These are phyloP conservation scores for Nigrospora oryzae DNA, from an alignment of 2,329 filamentous ascomycete genomes.

Conservation along the genomic window DNA sequence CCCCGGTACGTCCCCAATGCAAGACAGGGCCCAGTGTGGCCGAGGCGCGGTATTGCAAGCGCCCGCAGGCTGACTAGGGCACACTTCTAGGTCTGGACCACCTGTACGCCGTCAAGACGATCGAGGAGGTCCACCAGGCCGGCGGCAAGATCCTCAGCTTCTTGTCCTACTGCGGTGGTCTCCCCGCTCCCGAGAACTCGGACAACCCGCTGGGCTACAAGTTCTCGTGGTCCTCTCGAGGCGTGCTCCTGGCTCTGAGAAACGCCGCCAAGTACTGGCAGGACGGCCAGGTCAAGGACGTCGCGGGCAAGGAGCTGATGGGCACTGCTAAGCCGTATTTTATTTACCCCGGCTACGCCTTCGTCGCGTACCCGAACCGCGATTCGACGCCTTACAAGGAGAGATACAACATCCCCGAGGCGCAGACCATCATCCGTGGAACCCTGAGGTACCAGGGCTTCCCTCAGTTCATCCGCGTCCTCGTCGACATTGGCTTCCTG, in stretches of 20 bases:
- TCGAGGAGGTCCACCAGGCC: conserved; percentile 76
- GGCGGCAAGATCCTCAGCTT: conserved; percentile 82
- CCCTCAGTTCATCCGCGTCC: conserved; percentile 78
- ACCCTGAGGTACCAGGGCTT: conserved; percentile 85
- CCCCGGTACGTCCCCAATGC: conserved; percentile 4
- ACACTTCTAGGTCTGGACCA: conserved; percentile 1
- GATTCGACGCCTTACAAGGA: conserved; percentile 83
- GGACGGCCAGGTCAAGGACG: conserved; percentile 65
- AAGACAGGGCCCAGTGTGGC: neutral
- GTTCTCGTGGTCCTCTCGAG: conserved; percentile 73
- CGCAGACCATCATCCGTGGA: conserved; percentile 75
- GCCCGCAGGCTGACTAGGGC: neutral
- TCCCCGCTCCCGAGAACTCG: conserved; percentile 63
- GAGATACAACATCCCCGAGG: conserved; percentile 87
- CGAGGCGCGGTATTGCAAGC: neutral
- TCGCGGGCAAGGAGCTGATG: conserved; percentile 66
- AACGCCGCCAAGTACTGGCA: conserved; percentile 81
- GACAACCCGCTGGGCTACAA: conserved; percentile 93
- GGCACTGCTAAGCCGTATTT: conserved; percentile 78
- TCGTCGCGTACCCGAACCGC: conserved; percentile 89
- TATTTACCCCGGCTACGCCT: conserved; percentile 82
- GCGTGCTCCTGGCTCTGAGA: conserved; percentile 77
- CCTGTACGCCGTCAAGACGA: conserved; percentile 72
- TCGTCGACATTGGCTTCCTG: conserved; percentile 88
- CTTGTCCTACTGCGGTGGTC: conserved; percentile 76